Percentiles rank a stretch among this genome's conserved stretches.
Conservation (phyloP, 129 eudicot genomes). For the Gnaphalium uliginosum region DNA sequence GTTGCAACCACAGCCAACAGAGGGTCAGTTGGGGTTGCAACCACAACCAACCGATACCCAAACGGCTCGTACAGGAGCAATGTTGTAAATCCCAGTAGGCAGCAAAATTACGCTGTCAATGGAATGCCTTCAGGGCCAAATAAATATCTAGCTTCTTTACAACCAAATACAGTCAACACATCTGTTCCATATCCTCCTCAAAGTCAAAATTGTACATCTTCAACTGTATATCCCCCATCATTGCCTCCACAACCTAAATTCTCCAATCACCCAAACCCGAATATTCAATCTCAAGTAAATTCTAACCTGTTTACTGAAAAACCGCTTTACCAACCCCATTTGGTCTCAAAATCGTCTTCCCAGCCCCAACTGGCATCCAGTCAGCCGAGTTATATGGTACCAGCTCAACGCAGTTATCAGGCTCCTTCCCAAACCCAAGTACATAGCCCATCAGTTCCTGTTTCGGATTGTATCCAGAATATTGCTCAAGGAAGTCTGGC, state of each 20-base stretch:
- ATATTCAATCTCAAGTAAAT: conserved; percentile 32
- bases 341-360: conserved; percentile 6
- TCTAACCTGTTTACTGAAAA: conserved; percentile 5
- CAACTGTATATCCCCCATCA: conserved; percentile 28
- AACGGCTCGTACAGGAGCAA: conserved; percentile 22
- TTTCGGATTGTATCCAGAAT: conserved; percentile 27
- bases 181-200: conserved; percentile 24
- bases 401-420: conserved; percentile 11
- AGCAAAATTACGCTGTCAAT: conserved; percentile 11
- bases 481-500: conserved; percentile 26
- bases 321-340: conserved; percentile 1
- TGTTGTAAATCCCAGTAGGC: conserved; percentile 20
- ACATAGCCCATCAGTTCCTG: conserved; percentile 27
- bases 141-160: conserved; percentile 23
- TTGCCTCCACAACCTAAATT: conserved; percentile 26
- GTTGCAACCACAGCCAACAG: conserved; percentile 24
- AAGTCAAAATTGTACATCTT: conserved; percentile 13
- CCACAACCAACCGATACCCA: conserved; percentile 15
- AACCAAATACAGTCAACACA: conserved; percentile 28
- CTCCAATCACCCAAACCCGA: background rate
- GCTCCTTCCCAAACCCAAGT: conserved; percentile 29
- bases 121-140: conserved; percentile 20
- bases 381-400: conserved; percentile 23
- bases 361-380: conserved; percentile 21
- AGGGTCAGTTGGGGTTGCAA: conserved; percentile 28